phyloP scores from a whole-genome alignment of 306 rosid genomes.

The Trichosanthes cucumerina region DNA sequence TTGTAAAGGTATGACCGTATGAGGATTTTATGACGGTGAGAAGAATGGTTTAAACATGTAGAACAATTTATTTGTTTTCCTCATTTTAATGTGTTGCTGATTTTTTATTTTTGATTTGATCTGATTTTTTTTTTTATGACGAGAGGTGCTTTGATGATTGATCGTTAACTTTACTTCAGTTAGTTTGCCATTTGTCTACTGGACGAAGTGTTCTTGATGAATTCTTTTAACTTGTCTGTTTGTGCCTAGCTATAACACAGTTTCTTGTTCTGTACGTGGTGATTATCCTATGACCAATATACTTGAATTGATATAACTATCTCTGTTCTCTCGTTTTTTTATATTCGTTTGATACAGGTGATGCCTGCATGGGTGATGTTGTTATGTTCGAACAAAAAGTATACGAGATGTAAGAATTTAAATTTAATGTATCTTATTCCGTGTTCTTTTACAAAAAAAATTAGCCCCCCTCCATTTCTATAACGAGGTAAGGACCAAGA shows the following conservation, averaged over 20 bases:
- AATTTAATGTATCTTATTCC: background rate
- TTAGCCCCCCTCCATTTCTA: background rate
- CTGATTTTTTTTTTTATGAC: too few relatives aligned
- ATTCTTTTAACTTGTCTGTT: background rate
- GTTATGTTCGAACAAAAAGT: slow-evolving; percentile 90
- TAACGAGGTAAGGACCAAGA: background rate
- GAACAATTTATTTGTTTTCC: background rate
- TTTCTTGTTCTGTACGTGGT: background rate
- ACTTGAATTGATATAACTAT: background rate
- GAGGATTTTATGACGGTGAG: too few relatives aligned
- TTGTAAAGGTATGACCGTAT: slow-evolving; percentile 68
- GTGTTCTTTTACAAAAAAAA: background rate
- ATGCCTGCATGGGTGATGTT: slow-evolving; percentile 86
- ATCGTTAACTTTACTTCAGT: background rate
- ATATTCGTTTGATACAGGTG: slow-evolving; percentile 48
- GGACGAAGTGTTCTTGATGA: background rate
- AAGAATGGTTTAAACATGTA: background rate
- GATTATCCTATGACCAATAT: background rate
- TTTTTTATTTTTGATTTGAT: background rate
- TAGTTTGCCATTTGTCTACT: background rate
- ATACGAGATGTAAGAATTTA: slow-evolving; percentile 60
- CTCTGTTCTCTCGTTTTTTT: background rate
- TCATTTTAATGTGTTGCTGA: background rate
- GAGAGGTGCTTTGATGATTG: too few relatives aligned
- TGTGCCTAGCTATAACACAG: background rate